A percentile compares a stretch with the other conserved stretches of the same genome.
These are phyloP conservation scores for Taphrina deformans DNA, from an alignment of 1,139 yeast species.

Conservation along the genomic window DNA sequence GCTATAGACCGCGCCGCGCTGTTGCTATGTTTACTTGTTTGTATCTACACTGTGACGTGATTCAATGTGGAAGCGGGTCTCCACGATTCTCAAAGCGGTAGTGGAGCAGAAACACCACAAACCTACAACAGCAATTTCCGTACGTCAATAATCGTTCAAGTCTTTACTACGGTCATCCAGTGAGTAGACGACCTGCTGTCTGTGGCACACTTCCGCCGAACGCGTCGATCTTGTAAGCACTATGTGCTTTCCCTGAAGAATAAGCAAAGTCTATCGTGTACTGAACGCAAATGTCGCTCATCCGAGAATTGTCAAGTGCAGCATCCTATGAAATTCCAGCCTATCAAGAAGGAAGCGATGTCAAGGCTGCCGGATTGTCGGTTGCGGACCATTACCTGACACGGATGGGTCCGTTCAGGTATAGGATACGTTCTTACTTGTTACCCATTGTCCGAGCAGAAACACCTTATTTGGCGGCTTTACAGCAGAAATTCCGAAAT, in stretches of 20 bases:
- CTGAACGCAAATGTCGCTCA: slow-evolving; percentile 29
- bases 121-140: not conserved
- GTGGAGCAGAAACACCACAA: not conserved
- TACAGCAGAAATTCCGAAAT: slow-evolving; percentile 51
- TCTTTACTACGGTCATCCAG: no score
- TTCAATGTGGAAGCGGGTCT: not conserved
- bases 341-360: slow-evolving; percentile 30
- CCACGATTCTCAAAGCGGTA: not conserved
- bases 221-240: no score
- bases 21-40: not conserved
- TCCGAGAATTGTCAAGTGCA: slow-evolving; percentile 23
- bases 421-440: slow-evolving; percentile 55
- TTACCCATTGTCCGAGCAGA: slow-evolving; percentile 67
- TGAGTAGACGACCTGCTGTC: no score
- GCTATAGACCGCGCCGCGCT: no score
- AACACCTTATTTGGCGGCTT: slow-evolving; percentile 57
- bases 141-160: no score
- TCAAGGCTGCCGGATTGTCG: slow-evolving; percentile 40
- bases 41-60: slow-evolving; percentile 1
- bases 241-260: no score
- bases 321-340: slow-evolving; percentile 21
- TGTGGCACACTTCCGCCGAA: no score
- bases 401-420: slow-evolving; percentile 62
- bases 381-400: slow-evolving; percentile 38
- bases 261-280: no score